Evolutionary conservation across 768 basidiomycete species (phyloP).

Genomic region (Hysterangium stoloniferum): DNA sequence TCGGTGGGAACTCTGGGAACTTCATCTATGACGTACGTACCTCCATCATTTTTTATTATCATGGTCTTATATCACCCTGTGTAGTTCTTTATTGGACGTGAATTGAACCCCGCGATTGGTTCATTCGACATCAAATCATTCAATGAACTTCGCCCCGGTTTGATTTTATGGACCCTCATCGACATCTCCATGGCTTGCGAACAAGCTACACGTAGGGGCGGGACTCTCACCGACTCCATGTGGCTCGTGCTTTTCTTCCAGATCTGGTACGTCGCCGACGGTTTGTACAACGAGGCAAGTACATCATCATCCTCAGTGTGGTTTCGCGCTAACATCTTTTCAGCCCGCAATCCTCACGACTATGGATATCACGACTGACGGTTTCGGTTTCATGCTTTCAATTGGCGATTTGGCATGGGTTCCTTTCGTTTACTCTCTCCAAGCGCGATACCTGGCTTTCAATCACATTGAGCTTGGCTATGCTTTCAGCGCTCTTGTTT

Average conservation of each 20-base stretch:
- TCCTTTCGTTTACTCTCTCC: slow-evolving; percentile 88
- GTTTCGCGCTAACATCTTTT: not conserved
- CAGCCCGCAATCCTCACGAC: slow-evolving; percentile 86
- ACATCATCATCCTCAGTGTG: slow-evolving; percentile 10
- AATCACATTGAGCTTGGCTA: slow-evolving; percentile 71
- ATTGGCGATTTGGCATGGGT: slow-evolving; percentile 92
- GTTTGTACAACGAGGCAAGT: slow-evolving; percentile 81
- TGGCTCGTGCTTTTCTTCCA: slow-evolving; percentile 85
- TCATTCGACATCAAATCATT: slow-evolving; percentile 68
- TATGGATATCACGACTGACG: slow-evolving; percentile 97
- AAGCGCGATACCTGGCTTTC: slow-evolving; percentile 94
- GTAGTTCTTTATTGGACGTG: slow-evolving; percentile 91
- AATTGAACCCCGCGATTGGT: slow-evolving; percentile 83
- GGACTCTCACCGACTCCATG: slow-evolving; percentile 80
- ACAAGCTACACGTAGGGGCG: slow-evolving; percentile 79
- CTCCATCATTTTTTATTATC: not conserved
- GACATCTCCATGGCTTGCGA: slow-evolving; percentile 88
- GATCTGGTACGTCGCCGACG: slow-evolving; percentile 78
- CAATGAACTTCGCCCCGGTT: slow-evolving; percentile 83
- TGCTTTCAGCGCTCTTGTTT: slow-evolving; percentile 44
- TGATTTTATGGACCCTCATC: slow-evolving; percentile 87
- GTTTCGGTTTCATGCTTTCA: slow-evolving; percentile 97
- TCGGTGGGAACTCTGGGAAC: slow-evolving; percentile 89
- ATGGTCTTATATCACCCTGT: not conserved
- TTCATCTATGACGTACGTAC: slow-evolving; percentile 79